These are phyloP conservation scores for Lachancea fermentati DNA, from an alignment of 805 yeast species.

Conservation along the genomic window DNA sequence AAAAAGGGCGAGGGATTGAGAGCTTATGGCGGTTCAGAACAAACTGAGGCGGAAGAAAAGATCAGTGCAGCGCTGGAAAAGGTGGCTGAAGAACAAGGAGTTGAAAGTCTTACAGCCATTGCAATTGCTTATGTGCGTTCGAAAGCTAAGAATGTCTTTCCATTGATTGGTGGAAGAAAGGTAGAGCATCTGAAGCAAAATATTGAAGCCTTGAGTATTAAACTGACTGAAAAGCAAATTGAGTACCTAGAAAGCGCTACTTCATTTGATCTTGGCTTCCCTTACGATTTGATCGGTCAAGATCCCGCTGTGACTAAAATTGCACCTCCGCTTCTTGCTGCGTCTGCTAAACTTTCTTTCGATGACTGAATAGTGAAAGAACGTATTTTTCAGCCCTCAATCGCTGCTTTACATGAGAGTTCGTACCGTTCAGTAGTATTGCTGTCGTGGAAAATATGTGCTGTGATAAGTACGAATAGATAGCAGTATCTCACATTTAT, in stretches of 20 bases:
- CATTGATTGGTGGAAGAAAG: conserved; percentile 22
- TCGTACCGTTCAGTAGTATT: too few relatives aligned
- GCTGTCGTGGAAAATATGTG: too few relatives aligned
- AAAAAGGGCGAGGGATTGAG: conserved; percentile 13
- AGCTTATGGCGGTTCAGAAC: conserved; percentile 6
- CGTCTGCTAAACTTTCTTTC: conserved; percentile 4
- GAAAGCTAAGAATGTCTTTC: conserved; percentile 19
- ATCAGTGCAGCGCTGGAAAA: conserved; percentile 15
- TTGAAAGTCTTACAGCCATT: conserved; percentile 12
- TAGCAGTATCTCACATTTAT: too few relatives aligned
- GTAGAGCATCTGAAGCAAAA: conserved; percentile 18
- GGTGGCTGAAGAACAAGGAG: conserved; percentile 16
- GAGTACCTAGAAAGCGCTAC: conserved; percentile 12
- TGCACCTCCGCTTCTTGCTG: conserved; percentile 4
- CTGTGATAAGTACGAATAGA: too few relatives aligned
- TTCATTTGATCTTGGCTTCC: conserved; percentile 18
- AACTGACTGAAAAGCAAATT: conserved; percentile 14
- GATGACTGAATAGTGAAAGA: not conserved
- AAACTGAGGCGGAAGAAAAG: conserved; percentile 12
- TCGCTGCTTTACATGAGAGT: too few relatives aligned
- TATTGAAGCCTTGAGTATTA: conserved; percentile 14
- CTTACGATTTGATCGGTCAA: conserved; percentile 14
- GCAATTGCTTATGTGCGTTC: conserved; percentile 21
- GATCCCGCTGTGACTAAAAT: conserved; percentile 9
- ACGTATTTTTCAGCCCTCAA: too few relatives aligned